Conservation (phyloP, 495 filamentous ascomycete genomes). For the Articulospora tetracladia region DNA sequence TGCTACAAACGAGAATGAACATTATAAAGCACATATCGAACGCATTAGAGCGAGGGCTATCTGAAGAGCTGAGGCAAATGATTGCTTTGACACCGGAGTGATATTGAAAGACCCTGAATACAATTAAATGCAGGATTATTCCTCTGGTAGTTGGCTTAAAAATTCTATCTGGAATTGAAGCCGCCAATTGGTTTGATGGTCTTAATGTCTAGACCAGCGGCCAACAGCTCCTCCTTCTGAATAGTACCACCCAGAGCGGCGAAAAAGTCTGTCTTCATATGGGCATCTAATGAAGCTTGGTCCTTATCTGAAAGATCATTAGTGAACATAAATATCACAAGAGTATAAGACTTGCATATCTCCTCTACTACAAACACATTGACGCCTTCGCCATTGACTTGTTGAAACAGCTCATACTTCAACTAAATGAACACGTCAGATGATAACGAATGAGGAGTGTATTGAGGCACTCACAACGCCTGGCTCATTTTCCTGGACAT, state of each 20-base stretch:
- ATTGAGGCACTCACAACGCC: constrained; percentile 5
- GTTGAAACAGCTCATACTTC: constrained; percentile 8
- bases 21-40: too few species aligned
- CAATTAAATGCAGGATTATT: not conserved
- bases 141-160: too few species aligned
- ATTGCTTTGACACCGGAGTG: not conserved
- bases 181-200: constrained; percentile 14
- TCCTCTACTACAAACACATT: constrained; percentile 12
- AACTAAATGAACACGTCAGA: not conserved
- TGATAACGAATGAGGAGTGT: not conserved
- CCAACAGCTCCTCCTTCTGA: constrained; percentile 9
- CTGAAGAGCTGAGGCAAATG: too few species aligned
- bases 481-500: constrained; percentile 4
- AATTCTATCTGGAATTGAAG: constrained; percentile 11
- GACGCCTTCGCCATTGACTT: not conserved
- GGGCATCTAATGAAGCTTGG: constrained; percentile 7
- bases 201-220: constrained; percentile 9
- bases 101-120: not conserved
- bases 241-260: not conserved
- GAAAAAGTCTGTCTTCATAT: constrained; percentile 12
- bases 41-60: too few species aligned
- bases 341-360: not conserved
- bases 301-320: constrained; percentile 5
- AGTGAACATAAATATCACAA: not conserved
- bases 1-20: too few species aligned